A percentile compares a stretch with the other conserved stretches of the same genome.
phyloP scores from a whole-genome alignment of 164 flowering plant genomes.

The Vitis rupestris region DNA sequence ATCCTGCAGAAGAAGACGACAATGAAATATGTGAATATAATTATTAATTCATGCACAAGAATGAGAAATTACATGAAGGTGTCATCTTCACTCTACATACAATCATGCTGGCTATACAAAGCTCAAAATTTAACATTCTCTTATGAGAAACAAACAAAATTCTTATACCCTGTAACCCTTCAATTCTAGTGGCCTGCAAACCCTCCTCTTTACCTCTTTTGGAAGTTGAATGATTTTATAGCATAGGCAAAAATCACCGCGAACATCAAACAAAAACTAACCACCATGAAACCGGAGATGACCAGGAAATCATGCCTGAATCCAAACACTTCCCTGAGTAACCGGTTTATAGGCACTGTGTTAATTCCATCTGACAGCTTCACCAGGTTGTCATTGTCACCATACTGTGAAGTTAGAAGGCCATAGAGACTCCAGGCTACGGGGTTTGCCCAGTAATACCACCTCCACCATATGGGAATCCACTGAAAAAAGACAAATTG shows the following conservation, averaged over 20 bases:
- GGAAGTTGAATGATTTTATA: slow-evolving; percentile 84
- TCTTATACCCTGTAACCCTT: background rate
- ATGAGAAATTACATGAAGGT: no score
- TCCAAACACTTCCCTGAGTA: slow-evolving; percentile 59
- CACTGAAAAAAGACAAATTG: slow-evolving; percentile 44
- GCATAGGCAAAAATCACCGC: slow-evolving; percentile 78
- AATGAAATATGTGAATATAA: no score
- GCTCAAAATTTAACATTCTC: no score
- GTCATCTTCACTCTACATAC: no score
- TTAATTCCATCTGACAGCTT: slow-evolving; percentile 59
- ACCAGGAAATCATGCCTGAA: slow-evolving; percentile 71
- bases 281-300: slow-evolving; percentile 61
- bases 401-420: slow-evolving; percentile 79
- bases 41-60: no score
- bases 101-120: no score
- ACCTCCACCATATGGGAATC: slow-evolving; percentile 96
- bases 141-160: no score
- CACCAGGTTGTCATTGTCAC: slow-evolving; percentile 47
- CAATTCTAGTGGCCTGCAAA: background rate
- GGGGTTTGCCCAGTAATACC: slow-evolving; percentile 97
- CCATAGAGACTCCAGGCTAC: slow-evolving; percentile 91
- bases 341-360: slow-evolving; percentile 26
- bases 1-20: no score
- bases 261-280: slow-evolving; percentile 61
- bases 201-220: slow-evolving; percentile 51